Percentiles rank a stretch among this genome's conserved stretches.
Evolutionary conservation across 2,329 filamentous ascomycete species (phyloP).

Genomic region (Paracamarosporium sp.): DNA sequence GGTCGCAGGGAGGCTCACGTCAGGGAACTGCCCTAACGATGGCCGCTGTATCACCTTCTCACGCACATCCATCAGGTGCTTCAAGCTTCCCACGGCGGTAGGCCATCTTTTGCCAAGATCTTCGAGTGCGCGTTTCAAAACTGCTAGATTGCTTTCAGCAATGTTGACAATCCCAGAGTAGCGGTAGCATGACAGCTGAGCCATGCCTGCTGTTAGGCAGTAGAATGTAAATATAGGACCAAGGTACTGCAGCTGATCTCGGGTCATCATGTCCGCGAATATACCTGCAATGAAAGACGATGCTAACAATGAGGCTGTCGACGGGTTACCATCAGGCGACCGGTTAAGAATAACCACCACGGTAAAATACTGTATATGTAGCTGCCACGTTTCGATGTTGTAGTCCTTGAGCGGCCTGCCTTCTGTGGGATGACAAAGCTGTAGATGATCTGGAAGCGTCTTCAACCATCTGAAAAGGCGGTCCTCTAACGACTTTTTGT

Average conservation of each 20-base stretch:
- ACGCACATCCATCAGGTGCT: conserved; percentile 40
- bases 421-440: conserved; percentile 30
- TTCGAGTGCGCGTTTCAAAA: conserved; percentile 35
- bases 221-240: conserved; percentile 53
- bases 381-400: conserved; percentile 46
- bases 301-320: conserved; percentile 47
- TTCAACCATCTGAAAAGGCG: conserved; percentile 51
- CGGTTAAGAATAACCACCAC: conserved; percentile 49
- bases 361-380: conserved; percentile 49
- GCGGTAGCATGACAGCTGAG: conserved; percentile 48
- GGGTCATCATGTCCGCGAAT: conserved; percentile 52
- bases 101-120: conserved; percentile 41
- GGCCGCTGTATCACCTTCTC: conserved; percentile 36
- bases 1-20: conserved; percentile 31
- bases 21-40: conserved; percentile 33
- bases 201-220: conserved; percentile 48
- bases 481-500: conserved; percentile 45
- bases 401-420: conserved; percentile 33
- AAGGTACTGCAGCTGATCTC: conserved; percentile 49
- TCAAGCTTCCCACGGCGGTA: conserved; percentile 38
- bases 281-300: conserved; percentile 52
- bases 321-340: conserved; percentile 38
- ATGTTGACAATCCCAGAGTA: conserved; percentile 38
- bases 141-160: conserved; percentile 36
- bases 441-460: conserved; percentile 39